These are phyloP conservation scores for Saccharomyces paradoxus DNA, from an alignment of 805 yeast species.

Conservation along the genomic window DNA sequence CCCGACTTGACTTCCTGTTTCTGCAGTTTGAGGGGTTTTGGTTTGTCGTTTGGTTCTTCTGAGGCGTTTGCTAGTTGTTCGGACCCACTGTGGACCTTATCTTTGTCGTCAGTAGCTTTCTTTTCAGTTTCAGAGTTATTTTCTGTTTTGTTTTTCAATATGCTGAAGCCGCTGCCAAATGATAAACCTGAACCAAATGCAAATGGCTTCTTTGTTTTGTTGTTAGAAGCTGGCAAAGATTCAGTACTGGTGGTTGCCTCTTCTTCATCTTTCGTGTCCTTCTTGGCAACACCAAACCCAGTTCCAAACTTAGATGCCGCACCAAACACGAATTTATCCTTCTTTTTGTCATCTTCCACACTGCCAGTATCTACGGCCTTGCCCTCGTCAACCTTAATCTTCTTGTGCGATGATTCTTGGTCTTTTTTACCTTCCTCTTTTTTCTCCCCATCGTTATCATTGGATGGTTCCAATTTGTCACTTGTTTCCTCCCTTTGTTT, in stretches of 20 bases:
- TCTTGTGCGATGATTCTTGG: slow-evolving; percentile 1
- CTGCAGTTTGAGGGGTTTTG: slow-evolving; percentile 43
- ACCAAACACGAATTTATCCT: slow-evolving; percentile 50
- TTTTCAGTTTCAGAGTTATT: slow-evolving; percentile 7
- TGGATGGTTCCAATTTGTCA: not conserved
- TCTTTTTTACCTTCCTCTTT: slow-evolving; percentile 1
- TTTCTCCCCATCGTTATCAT: not conserved
- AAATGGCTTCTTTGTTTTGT: slow-evolving; percentile 15
- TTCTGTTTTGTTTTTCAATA: slow-evolving; percentile 14
- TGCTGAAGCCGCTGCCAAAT: slow-evolving; percentile 33
- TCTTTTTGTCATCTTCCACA: slow-evolving; percentile 5
- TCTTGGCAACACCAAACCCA: slow-evolving; percentile 25
- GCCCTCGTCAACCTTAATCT: slow-evolving; percentile 1
- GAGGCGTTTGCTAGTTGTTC: slow-evolving; percentile 4
- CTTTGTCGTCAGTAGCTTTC: slow-evolving; percentile 8
- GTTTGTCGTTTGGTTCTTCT: slow-evolving; percentile 12
- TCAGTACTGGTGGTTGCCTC: slow-evolving; percentile 1
- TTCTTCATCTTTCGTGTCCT: not conserved
- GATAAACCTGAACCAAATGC: slow-evolving; percentile 41
- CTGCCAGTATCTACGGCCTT: not conserved
- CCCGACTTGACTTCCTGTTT: slow-evolving; percentile 68
- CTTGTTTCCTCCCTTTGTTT: slow-evolving; percentile 6
- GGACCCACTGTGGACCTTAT: slow-evolving; percentile 9
- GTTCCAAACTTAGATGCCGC: slow-evolving; percentile 43
- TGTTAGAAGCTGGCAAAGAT: slow-evolving; percentile 1